Conservation (phyloP, 306 rosid genomes). For the Gastrolobium villosum region DNA sequence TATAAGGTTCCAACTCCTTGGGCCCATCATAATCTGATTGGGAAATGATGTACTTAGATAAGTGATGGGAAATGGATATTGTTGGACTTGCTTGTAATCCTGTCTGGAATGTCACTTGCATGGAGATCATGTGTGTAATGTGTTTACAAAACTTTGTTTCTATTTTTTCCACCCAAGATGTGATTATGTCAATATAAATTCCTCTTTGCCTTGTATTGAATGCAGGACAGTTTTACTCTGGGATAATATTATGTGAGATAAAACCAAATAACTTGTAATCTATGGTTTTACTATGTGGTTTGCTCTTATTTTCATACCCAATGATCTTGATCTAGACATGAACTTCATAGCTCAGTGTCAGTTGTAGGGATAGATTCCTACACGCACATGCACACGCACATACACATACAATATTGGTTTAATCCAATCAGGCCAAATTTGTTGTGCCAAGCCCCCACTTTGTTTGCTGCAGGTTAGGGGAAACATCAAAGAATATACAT, state of each 20-base stretch:
- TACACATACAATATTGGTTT: not conserved
- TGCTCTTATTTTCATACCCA: not conserved
- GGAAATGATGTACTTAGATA: conserved; percentile 14
- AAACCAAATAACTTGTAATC: conserved; percentile 18
- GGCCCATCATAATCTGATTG: not conserved
- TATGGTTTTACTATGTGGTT: not conserved
- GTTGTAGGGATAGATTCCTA: not conserved
- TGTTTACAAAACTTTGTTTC: not conserved
- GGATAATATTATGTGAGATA: conserved; percentile 13
- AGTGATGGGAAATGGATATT: not conserved
- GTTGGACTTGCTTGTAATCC: conserved; percentile 12
- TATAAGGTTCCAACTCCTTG: too few species aligned
- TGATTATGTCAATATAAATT: conserved; percentile 31
- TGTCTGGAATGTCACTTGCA: conserved; percentile 13
- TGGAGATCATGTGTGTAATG: not conserved
- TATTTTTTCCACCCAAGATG: conserved; percentile 27
- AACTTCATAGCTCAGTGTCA: not conserved
- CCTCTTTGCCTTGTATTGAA: not conserved
- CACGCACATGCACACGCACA: not conserved
- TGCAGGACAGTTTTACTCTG: not conserved
- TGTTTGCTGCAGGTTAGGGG: conserved; percentile 13
- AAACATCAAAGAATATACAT: not conserved
- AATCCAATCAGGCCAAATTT: conserved; percentile 5
- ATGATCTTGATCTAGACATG: not conserved
- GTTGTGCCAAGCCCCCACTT: conserved; percentile 13